Evolutionary conservation across 2,329 filamentous ascomycete genomes (phyloP).

Genomic region (Lasiodiplodia citricola): DNA sequence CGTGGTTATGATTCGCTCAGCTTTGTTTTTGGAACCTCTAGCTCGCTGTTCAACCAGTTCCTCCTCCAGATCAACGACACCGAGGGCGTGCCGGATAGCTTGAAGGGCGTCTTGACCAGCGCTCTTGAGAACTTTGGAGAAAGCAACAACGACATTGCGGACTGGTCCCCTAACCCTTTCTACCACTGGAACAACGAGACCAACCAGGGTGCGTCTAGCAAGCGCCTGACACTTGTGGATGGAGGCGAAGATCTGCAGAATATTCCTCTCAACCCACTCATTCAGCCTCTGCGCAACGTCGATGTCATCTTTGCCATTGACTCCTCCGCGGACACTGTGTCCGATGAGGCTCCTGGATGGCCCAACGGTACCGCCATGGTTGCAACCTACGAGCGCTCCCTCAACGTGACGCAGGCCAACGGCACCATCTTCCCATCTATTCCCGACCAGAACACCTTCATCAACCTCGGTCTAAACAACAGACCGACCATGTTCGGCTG

Average conservation of each 20-base stretch:
- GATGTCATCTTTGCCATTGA: slow-evolving; percentile 85
- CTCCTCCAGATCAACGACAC: slow-evolving; percentile 67
- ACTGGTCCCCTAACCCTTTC: slow-evolving; percentile 79
- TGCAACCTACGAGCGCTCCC: slow-evolving; percentile 73
- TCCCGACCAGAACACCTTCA: slow-evolving; percentile 76
- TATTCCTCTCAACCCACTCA: slow-evolving; percentile 77
- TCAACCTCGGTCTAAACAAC: slow-evolving; percentile 76
- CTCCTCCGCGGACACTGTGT: slow-evolving; percentile 72
- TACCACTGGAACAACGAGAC: slow-evolving; percentile 64
- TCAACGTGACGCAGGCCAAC: slow-evolving; percentile 63
- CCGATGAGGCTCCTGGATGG: slow-evolving; percentile 58
- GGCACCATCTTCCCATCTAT: slow-evolving; percentile 73
- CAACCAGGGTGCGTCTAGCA: slow-evolving; percentile 61
- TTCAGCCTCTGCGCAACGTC: slow-evolving; percentile 72
- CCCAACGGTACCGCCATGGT: slow-evolving; percentile 78
- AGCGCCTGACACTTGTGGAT: slow-evolving; percentile 73
- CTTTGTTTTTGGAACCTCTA: slow-evolving; percentile 85
- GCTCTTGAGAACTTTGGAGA: slow-evolving; percentile 63
- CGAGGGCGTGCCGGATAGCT: slow-evolving; percentile 54
- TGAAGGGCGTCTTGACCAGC: slow-evolving; percentile 58
- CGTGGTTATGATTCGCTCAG: slow-evolving; percentile 82
- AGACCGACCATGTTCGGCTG: slow-evolving; percentile 83
- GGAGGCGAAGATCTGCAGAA: slow-evolving; percentile 81
- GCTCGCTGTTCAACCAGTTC: slow-evolving; percentile 81
- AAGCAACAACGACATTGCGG: slow-evolving; percentile 71